Evolutionary conservation across 176 grass and related monocot genomes (phyloP).

Genomic region (Oryza coarctata): DNA sequence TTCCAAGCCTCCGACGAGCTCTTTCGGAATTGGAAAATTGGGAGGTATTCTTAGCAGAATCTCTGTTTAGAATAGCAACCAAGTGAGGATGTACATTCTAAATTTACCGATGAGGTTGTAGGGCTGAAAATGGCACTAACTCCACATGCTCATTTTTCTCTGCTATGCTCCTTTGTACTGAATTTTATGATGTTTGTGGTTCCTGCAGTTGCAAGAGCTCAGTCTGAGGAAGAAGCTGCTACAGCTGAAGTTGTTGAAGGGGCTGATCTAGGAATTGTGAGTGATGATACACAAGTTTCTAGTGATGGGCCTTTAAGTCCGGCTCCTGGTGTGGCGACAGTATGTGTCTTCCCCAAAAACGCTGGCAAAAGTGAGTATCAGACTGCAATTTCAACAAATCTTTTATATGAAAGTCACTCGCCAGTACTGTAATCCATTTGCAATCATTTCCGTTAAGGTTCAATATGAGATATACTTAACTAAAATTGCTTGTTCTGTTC

Average conservation of each 20-base stretch:
- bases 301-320: conserved; percentile 64
- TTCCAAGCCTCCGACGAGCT: not conserved
- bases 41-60: not conserved
- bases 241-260: conserved; percentile 80
- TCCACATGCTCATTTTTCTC: not conserved
- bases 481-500: not conserved
- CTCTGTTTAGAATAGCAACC: not conserved
- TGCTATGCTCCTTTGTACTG: not conserved
- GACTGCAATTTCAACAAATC: not conserved
- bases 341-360: conserved; percentile 92
- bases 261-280: conserved; percentile 82
- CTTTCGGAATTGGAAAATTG: not conserved
- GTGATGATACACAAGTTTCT: conserved; percentile 83
- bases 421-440: not conserved
- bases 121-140: not conserved
- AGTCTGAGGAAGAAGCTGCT: conserved; percentile 84
- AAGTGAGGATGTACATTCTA: not conserved
- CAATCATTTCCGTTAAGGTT: not conserved
- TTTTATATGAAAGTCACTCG: not conserved
- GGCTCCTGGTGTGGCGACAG: conserved; percentile 73
- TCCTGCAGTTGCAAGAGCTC: conserved; percentile 60
- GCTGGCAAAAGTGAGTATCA: conserved; percentile 68
- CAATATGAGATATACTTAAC: not conserved
- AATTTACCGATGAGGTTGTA: not conserved
- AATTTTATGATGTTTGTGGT: not conserved